phyloP scores from a whole-genome alignment of 257 asterid species.

The Echium plantagineum region DNA sequence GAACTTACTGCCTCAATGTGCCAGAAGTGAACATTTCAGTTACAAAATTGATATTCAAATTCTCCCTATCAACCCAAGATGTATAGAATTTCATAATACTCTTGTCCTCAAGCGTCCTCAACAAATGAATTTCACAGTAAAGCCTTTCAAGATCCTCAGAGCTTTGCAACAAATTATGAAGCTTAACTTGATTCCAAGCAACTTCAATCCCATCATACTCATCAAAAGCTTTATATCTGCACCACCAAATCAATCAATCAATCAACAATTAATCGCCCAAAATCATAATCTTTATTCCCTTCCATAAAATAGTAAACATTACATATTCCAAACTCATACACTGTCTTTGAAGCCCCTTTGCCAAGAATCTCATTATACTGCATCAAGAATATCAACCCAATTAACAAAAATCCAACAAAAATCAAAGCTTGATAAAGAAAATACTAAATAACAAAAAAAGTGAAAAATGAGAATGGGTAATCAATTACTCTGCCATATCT shows the following conservation, averaged over 20 bases:
- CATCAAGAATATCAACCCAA: not conserved
- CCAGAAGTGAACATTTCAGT: constrained; percentile 98
- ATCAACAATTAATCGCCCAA: constrained; percentile 6
- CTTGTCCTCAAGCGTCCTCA: constrained; percentile 70
- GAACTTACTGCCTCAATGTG: constrained; percentile 88
- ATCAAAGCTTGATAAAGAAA: not conserved
- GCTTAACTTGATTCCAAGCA: constrained; percentile 97
- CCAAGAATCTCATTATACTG: constrained; percentile 7
- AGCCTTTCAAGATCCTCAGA: constrained; percentile 96
- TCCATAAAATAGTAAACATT: too few relatives aligned
- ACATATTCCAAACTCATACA: not conserved
- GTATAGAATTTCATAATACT: constrained; percentile 87
- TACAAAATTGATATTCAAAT: constrained; percentile 90
- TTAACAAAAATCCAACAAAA: not conserved
- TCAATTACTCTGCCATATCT: constrained; percentile 5
- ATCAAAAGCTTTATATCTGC: constrained; percentile 89
- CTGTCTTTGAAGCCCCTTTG: constrained; percentile 6
- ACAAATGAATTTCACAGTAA: constrained; percentile 83
- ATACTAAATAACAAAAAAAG: not conserved
- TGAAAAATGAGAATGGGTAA: not conserved
- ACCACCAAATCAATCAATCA: constrained; percentile 3
- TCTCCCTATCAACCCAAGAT: constrained; percentile 82
- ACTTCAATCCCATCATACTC: constrained; percentile 98
- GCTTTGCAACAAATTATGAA: constrained; percentile 60
- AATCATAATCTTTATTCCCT: too few relatives aligned